A percentile compares a stretch with the other conserved stretches of the same genome.
Conservation (phyloP, 352 stramenopile genomes). For the Phytophthora niederhauseri region DNA sequence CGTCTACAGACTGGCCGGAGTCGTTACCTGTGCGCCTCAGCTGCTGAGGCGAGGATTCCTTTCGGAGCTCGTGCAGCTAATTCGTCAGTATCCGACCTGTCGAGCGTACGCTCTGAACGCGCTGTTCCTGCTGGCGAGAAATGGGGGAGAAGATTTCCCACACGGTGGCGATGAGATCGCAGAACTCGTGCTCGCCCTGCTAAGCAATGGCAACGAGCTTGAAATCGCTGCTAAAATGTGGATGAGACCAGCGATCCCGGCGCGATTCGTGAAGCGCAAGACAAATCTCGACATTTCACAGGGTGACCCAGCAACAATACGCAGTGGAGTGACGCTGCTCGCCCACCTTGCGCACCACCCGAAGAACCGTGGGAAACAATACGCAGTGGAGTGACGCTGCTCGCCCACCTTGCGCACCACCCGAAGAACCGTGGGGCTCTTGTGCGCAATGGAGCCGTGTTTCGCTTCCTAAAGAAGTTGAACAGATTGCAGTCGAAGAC, state of each 20-base stretch:
- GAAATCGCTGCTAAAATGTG: constrained; percentile 29
- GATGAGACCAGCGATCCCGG: constrained; percentile 21
- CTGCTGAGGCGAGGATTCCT: constrained; percentile 59
- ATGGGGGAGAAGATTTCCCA: constrained; percentile 55
- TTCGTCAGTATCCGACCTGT: constrained; percentile 46
- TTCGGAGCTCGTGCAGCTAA: constrained; percentile 52
- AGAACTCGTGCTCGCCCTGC: constrained; percentile 48
- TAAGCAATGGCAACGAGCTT: constrained; percentile 41
- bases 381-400: constrained; percentile 60
- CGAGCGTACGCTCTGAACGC: constrained; percentile 60
- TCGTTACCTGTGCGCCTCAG: constrained; percentile 18
- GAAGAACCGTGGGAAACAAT: constrained; percentile 52
- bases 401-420: constrained; percentile 65
- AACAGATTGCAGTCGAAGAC: constrained; percentile 38
- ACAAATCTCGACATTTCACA: constrained; percentile 33
- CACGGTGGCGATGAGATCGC: constrained; percentile 66
- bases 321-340: constrained; percentile 64
- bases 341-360: constrained; percentile 63
- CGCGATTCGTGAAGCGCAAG: constrained; percentile 23
- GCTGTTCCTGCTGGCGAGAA: constrained; percentile 54
- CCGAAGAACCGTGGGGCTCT: constrained; percentile 61
- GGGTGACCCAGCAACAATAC: constrained; percentile 36
- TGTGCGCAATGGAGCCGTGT: constrained; percentile 60
- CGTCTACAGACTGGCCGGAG: constrained; percentile 53
- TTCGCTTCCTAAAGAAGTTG: constrained; percentile 59